phyloP scores from a whole-genome alignment of 2,329 filamentous ascomycete genomes.

The Ceratocystis cubensis region DNA sequence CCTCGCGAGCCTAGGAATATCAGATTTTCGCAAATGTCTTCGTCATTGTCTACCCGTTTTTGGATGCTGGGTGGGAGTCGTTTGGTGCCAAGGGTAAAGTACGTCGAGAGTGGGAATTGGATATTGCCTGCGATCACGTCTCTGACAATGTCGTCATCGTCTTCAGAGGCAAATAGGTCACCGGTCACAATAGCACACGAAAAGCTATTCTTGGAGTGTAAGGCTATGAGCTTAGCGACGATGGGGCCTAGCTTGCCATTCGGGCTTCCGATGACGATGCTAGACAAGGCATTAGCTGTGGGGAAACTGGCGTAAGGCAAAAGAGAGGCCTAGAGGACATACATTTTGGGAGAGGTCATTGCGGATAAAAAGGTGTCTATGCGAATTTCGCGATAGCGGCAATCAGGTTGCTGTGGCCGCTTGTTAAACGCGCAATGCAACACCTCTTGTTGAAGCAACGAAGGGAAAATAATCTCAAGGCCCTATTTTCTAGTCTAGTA shows the following conservation, averaged over 20 bases:
- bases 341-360: conserved; percentile 18
- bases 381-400: background rate
- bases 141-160: conserved; percentile 48
- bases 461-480: background rate
- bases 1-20: conserved; percentile 81
- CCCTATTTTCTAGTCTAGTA: background rate
- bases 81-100: conserved; percentile 70
- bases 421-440: background rate
- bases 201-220: conserved; percentile 83
- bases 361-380: background rate
- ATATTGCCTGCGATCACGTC: conserved; percentile 62
- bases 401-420: background rate
- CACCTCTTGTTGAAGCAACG: background rate
- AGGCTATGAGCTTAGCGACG: conserved; percentile 64
- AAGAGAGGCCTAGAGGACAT: background rate
- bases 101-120: conserved; percentile 65
- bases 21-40: conserved; percentile 76
- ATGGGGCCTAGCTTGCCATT: conserved; percentile 64
- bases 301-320: background rate
- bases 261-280: conserved; percentile 70
- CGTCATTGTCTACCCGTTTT: conserved; percentile 59
- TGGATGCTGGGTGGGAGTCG: conserved; percentile 59
- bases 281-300: conserved; percentile 28
- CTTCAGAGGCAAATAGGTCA: conserved; percentile 58
- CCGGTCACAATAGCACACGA: conserved; percentile 73